Conservation (phyloP, 148 eudicot genomes). For the Cornus suecica region DNA sequence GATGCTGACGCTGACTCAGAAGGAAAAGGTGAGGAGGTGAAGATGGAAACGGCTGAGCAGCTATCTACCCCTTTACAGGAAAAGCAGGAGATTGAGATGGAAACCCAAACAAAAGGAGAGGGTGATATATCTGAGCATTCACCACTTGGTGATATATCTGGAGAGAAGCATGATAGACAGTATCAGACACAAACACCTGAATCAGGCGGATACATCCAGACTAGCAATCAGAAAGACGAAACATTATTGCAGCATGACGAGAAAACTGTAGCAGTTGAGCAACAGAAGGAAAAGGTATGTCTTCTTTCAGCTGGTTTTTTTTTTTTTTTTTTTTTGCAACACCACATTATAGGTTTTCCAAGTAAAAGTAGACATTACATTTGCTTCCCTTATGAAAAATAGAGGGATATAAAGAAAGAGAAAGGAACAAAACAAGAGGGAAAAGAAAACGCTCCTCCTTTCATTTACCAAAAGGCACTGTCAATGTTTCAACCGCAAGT, state of each 20-base stretch:
- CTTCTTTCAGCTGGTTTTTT: not conserved
- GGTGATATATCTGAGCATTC: conserved; percentile 43
- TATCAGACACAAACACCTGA: conserved; percentile 19
- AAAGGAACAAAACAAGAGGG: too few species aligned
- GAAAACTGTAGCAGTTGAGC: conserved; percentile 31
- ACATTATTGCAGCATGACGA: conserved; percentile 28
- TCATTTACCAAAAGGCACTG: too few species aligned
- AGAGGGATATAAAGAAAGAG: not conserved
- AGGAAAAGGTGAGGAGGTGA: conserved; percentile 42
- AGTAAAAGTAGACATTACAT: not conserved
- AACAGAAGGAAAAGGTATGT: conserved; percentile 60
- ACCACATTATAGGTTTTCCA: not conserved
- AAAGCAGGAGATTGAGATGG: conserved; percentile 26
- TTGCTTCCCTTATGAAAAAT: not conserved
- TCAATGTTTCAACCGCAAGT: too few species aligned
- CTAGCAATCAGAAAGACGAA: conserved; percentile 35
- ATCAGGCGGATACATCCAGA: conserved; percentile 30
- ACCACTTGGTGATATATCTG: conserved; percentile 36
- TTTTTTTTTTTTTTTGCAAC: too few species aligned
- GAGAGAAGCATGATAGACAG: conserved; percentile 23
- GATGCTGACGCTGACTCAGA: conserved; percentile 55
- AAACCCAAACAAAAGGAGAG: conserved; percentile 35
- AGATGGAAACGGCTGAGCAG: conserved; percentile 33
- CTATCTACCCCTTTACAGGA: conserved; percentile 19
- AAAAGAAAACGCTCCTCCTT: too few species aligned